Base-by-base conservation (phyloP, 179 eudicot genomes). In the Nepenthes alata region DNA sequence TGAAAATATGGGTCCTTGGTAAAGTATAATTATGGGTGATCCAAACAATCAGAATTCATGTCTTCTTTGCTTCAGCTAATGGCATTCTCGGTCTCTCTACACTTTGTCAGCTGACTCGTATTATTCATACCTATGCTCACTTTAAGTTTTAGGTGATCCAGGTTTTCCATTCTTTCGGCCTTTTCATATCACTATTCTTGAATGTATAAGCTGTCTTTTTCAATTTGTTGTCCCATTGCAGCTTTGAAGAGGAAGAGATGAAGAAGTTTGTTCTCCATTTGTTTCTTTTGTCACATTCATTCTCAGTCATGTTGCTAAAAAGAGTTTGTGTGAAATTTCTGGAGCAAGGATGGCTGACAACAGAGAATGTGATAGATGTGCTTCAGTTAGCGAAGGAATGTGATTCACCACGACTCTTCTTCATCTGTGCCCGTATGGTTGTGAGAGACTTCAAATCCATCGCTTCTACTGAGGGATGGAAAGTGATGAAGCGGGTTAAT, bases 401-500 rank as follows among this genome's bases (percentile, higher is more conserved):
- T 70, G 95, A 89, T 59, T 82, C 85, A 15, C 80, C 88, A 15
- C 77, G 88, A 53, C 91, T 89, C 44, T 53, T 71, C 53, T 70
- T 86, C 36, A 62, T 68, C 47, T 86, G 96, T 56, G 35, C 70
- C 35, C 81, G 73, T n/a, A 78, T 86, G 85, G 72, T 84, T 44
- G 71, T 84, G 36, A 74, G 60, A 68, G 69, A 83, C 74, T 89
- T 86, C 62, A 82, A 68, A 72, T 55, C 75, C 14, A 69, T 86
- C 64, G 78, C 90, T 11, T 69, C 77, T 13, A 75, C 90, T 1
- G 90, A 82, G 59, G 96, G 90, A 38, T 89, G 96, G 96, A 89
- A 86, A 71, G 84, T 79, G 34, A 86, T 89, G 96, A 84, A 64
- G 65, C 74, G 72, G 41, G 82, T 75, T 11, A 66, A 84, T 75